Conservation (phyloP, 306 rosid species). For the Arachis hypogaea region DNA sequence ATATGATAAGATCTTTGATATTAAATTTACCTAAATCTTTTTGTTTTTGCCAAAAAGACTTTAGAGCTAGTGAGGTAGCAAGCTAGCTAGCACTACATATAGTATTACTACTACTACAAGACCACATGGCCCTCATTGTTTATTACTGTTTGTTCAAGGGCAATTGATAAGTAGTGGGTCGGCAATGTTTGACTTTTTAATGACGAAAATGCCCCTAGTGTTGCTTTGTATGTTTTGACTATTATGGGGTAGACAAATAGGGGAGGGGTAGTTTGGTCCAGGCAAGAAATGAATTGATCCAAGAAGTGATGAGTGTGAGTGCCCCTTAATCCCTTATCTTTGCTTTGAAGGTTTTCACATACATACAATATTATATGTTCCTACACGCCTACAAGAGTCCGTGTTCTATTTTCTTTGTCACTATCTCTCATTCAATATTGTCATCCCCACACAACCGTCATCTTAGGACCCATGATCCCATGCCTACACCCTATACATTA, state of each 20-base stretch:
- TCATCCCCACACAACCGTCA: slow-evolving; percentile 57
- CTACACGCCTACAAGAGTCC: neutral
- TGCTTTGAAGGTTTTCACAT: slow-evolving; percentile 35
- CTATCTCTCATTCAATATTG: slow-evolving; percentile 43
- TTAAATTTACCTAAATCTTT: no score
- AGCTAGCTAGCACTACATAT: no score
- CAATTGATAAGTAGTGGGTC: slow-evolving; percentile 52
- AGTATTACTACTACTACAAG: neutral
- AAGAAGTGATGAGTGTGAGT: neutral
- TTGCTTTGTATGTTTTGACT: neutral
- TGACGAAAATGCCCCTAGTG: slow-evolving; percentile 47
- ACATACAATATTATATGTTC: neutral
- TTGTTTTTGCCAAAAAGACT: no score
- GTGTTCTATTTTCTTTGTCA: slow-evolving; percentile 33
- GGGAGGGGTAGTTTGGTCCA: slow-evolving; percentile 28
- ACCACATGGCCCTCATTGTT: slow-evolving; percentile 37
- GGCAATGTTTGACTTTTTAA: slow-evolving; percentile 57
- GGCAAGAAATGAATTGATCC: neutral
- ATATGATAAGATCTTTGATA: no score
- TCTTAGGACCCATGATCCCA: slow-evolving; percentile 49
- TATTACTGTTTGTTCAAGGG: slow-evolving; percentile 30
- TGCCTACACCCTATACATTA: slow-evolving; percentile 27
- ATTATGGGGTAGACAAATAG: neutral
- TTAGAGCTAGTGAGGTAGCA: no score
- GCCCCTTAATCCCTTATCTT: neutral